Percentiles rank a stretch among this genome's conserved stretches.
Conservation (phyloP, 805 yeast species). For the Wickerhamiella alocasiicola region DNA sequence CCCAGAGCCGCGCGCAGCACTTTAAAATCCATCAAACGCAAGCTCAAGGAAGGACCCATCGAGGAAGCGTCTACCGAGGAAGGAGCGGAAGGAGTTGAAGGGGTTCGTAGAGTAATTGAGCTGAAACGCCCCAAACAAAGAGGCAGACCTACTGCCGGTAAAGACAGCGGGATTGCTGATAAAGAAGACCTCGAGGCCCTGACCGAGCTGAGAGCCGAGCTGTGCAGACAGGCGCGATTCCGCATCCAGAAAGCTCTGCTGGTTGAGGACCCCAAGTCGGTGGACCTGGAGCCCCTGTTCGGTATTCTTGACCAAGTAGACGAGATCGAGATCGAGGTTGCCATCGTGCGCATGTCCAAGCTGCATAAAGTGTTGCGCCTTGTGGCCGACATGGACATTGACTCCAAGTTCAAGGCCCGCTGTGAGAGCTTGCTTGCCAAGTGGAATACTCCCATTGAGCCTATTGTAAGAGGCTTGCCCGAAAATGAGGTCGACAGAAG, state of each 20-base stretch:
- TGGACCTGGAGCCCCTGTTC: slow-evolving; percentile 10
- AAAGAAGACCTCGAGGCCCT: slow-evolving; percentile 10
- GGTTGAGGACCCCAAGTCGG: slow-evolving; percentile 5
- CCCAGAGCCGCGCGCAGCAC: slow-evolving; percentile 5
- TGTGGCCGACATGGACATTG: slow-evolving; percentile 5
- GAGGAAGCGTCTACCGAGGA: neutral
- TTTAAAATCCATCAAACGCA: slow-evolving; percentile 1
- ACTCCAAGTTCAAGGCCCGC: slow-evolving; percentile 5
- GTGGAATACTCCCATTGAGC: slow-evolving; percentile 20
- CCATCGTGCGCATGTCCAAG: slow-evolving; percentile 19
- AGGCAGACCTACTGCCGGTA: slow-evolving; percentile 8
- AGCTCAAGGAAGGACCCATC: slow-evolving; percentile 1
- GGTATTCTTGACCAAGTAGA: slow-evolving; percentile 13
- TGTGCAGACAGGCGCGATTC: slow-evolving; percentile 13
- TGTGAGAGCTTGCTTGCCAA: slow-evolving; percentile 8
- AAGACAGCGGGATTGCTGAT: neutral
- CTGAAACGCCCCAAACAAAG: slow-evolving; percentile 8
- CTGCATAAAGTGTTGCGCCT: slow-evolving; percentile 15
- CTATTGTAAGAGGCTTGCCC: slow-evolving; percentile 21
- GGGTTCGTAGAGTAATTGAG: no score
- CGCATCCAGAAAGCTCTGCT: slow-evolving; percentile 17
- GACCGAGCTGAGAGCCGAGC: slow-evolving; percentile 12
- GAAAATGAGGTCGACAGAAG: slow-evolving; percentile 15
- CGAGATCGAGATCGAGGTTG: slow-evolving; percentile 17
- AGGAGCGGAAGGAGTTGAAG: no score